Percentiles rank a stretch among this genome's conserved stretches.
phyloP scores from a whole-genome alignment of 108 stramenopile genomes.

The Hondaea fermentalgiana region DNA sequence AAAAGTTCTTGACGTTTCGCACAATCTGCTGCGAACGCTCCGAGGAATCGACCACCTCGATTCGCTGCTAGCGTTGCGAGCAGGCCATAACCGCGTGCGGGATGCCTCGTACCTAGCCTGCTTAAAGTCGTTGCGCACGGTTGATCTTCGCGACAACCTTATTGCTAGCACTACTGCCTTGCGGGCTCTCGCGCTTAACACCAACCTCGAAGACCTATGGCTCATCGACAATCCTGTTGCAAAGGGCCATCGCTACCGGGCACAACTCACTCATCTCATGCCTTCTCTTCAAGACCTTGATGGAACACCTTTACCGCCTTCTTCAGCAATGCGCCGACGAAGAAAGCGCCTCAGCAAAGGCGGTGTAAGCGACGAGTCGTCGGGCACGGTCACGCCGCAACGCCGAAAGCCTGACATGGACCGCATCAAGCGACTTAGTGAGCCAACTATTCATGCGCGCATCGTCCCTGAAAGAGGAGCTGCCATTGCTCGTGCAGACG shows the following conservation, averaged over 20 bases:
- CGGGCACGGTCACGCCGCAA: background rate
- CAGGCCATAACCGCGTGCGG: background rate
- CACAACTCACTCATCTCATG: background rate
- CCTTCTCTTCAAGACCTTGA: background rate
- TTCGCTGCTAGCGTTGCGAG: background rate
- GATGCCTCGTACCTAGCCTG: background rate
- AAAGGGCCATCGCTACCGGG: background rate
- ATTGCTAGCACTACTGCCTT: background rate
- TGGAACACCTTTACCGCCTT: background rate
- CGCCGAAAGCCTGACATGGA: background rate
- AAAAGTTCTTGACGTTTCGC: background rate
- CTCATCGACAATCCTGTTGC: background rate
- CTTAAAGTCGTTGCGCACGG: background rate
- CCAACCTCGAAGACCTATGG: background rate
- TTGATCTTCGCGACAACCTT: background rate
- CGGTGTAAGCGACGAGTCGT: background rate
- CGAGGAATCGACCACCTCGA: background rate
- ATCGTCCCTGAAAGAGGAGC: background rate
- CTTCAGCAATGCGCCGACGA: background rate
- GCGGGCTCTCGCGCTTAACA: background rate
- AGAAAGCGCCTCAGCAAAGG: background rate
- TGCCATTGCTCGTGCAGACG: no score
- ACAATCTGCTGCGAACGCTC: background rate
- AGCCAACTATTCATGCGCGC: background rate
- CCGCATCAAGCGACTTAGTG: background rate